A percentile compares a stretch with the other conserved stretches of the same genome.
Evolutionary conservation across 2,329 filamentous ascomycete genomes (phyloP).

Genomic region (Microdochium bolleyi): DNA sequence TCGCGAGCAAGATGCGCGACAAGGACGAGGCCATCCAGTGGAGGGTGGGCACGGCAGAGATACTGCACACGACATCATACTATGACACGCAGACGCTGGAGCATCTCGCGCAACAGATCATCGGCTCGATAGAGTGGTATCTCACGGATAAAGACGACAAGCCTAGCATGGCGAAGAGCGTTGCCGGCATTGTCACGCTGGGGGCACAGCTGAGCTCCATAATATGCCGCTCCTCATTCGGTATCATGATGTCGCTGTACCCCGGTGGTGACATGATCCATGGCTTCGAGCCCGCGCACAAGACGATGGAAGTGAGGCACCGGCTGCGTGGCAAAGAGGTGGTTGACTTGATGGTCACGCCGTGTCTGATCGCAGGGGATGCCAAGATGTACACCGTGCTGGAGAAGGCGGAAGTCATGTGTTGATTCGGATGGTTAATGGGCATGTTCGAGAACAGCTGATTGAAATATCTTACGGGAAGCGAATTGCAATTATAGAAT

Average conservation of each 20-base stretch:
- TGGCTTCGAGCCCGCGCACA: conserved; percentile 11
- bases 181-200: conserved; percentile 11
- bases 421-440: conserved; percentile 6
- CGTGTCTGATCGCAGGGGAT: conserved; percentile 16
- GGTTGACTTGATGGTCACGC: conserved; percentile 19
- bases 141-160: conserved; percentile 3
- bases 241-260: conserved; percentile 14
- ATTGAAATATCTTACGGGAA: neutral
- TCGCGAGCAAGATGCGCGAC: conserved; percentile 5
- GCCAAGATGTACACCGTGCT: conserved; percentile 11
- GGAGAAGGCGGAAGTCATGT: conserved; percentile 19
- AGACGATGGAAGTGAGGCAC: conserved; percentile 13
- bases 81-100: conserved; percentile 9
- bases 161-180: conserved; percentile 3
- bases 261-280: conserved; percentile 12
- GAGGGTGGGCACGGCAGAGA: conserved; percentile 12
- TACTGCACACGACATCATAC: conserved; percentile 7
- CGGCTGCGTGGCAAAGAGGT: conserved; percentile 4
- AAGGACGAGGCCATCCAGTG: conserved; percentile 9
- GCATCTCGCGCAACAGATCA: conserved; percentile 9
- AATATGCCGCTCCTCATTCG: conserved; percentile 10
- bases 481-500: no score
- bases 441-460: neutral
- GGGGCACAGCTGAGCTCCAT: conserved; percentile 11
- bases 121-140: conserved; percentile 9